A percentile compares a stretch with the other conserved stretches of the same genome.
These are phyloP conservation scores for Mallotus repandus DNA, from an alignment of 441 rosid species.

Conservation along the genomic window DNA sequence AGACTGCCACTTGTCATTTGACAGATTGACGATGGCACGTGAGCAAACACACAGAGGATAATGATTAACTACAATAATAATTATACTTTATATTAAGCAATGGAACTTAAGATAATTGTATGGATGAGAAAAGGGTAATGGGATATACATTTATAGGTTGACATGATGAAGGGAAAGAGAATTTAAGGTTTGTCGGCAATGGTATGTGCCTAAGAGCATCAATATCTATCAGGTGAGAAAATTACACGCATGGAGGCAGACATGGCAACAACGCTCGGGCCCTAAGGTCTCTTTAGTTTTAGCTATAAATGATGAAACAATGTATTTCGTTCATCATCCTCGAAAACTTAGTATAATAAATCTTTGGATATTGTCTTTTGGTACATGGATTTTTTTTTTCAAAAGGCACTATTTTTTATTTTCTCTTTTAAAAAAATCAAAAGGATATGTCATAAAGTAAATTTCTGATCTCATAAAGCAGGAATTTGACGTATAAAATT, in stretches of 20 bases:
- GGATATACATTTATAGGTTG: not conserved
- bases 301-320: not conserved
- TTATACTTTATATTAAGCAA: conserved; percentile 1
- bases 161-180: conserved; percentile 19
- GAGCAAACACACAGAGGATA: conserved; percentile 18
- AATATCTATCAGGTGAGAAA: conserved; percentile 20
- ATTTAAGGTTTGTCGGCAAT: conserved; percentile 44
- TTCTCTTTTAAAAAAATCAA: not conserved
- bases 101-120: not conserved
- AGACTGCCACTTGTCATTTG: conserved; percentile 20
- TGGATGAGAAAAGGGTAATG: not conserved
- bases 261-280: conserved; percentile 21
- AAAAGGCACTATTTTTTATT: too few relatives aligned
- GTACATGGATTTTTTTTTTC: too few relatives aligned
- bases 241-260: conserved; percentile 26
- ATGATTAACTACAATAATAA: conserved; percentile 1
- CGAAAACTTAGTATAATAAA: not conserved
- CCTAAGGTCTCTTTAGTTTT: not conserved
- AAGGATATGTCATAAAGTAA: too few relatives aligned
- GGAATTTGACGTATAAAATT: too few relatives aligned
- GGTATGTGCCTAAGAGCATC: conserved; percentile 27
- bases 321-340: not conserved
- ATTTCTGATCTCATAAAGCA: too few relatives aligned
- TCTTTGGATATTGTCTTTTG: not conserved
- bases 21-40: conserved; percentile 39